These are phyloP conservation scores for Linnemannia schmuckeri DNA, from an alignment of 192 early-diverging fungal genomes.

Conservation along the genomic window DNA sequence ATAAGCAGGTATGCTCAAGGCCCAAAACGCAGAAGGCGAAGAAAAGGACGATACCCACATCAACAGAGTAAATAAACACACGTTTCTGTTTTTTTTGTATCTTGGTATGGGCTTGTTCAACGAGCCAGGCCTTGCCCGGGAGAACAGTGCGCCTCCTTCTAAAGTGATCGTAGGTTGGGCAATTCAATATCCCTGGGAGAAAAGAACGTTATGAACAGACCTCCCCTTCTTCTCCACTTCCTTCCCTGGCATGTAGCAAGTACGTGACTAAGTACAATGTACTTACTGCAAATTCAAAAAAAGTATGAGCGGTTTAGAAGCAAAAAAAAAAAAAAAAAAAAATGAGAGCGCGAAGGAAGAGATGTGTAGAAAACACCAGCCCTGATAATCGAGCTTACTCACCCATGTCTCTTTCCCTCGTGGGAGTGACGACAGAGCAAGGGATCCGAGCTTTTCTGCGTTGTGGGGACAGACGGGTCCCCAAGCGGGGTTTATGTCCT, in stretches of 20 bases:
- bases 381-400: background rate
- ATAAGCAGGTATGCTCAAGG: constrained; percentile 2
- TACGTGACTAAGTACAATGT: background rate
- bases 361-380: background rate
- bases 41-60: background rate
- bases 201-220: background rate
- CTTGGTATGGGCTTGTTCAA: background rate
- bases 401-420: background rate
- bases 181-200: background rate
- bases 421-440: background rate
- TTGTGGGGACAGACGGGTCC: background rate
- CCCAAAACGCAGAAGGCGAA: background rate
- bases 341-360: background rate
- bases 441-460: background rate
- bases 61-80: background rate
- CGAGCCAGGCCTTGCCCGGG: background rate
- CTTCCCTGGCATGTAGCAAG: background rate
- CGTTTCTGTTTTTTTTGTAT: background rate
- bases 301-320: background rate
- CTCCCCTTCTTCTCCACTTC: background rate
- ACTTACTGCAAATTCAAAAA: background rate
- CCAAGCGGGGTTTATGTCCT: background rate
- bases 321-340: background rate
- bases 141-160: constrained; percentile 1
- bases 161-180: background rate